Conservation (phyloP, 805 yeast species). For the Wickerhamiella azyma region DNA sequence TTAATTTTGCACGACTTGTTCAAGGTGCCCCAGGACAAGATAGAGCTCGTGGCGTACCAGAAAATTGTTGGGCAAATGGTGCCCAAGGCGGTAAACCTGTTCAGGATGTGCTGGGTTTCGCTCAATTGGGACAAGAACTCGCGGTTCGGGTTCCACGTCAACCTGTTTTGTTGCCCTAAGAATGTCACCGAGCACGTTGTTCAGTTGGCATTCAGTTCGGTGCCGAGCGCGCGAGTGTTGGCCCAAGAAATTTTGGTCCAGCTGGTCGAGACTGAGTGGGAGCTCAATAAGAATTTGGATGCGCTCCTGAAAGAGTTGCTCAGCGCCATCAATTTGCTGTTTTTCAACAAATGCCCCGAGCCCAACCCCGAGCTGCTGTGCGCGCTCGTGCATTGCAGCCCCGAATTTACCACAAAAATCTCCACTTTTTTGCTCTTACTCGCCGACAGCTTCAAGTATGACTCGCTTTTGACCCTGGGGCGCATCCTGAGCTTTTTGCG, state of each 20-base stretch:
- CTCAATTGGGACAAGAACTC: background rate
- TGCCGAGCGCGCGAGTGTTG: background rate
- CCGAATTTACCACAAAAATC: background rate
- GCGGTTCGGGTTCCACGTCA: conserved; percentile 3
- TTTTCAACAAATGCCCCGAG: background rate
- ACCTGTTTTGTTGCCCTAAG: background rate
- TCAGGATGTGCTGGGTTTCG: background rate
- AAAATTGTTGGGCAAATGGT: background rate
- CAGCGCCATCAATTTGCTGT: background rate
- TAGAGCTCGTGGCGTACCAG: background rate
- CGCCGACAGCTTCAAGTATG: conserved; percentile 1
- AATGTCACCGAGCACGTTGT: conserved; percentile 2
- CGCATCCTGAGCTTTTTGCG: conserved; percentile 1
- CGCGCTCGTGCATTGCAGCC: background rate
- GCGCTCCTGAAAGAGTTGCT: background rate
- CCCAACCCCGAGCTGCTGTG: background rate
- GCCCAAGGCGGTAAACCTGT: background rate
- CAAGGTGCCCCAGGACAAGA: background rate
- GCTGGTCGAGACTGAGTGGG: background rate
- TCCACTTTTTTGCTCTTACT: background rate
- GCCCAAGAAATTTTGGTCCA: background rate
- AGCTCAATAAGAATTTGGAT: background rate
- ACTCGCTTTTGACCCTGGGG: conserved; percentile 1
- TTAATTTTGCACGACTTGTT: background rate
- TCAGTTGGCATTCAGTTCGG: background rate